Conservation (phyloP, 2,329 filamentous ascomycete species). For the Lachnellula hyalina region DNA sequence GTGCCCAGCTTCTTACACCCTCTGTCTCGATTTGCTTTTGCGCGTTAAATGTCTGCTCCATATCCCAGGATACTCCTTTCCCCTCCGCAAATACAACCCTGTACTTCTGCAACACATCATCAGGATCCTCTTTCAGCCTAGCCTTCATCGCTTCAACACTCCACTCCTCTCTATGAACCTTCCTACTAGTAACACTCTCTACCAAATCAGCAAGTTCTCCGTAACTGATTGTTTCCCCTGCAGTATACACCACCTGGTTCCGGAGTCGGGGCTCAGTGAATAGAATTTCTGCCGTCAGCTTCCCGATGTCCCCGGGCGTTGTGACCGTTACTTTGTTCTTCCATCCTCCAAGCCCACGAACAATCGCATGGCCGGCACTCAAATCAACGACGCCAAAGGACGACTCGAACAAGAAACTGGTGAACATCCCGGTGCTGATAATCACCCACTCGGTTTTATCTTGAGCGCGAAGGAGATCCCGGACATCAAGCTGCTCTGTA, state of each 20-base stretch:
- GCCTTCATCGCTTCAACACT: constrained; percentile 38
- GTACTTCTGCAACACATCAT: constrained; percentile 52
- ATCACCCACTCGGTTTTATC: constrained; percentile 52
- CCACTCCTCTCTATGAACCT: constrained; percentile 47
- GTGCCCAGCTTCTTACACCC: constrained; percentile 36
- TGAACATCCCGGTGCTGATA: constrained; percentile 65
- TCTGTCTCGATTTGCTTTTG: constrained; percentile 41
- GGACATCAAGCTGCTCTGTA: constrained; percentile 52
- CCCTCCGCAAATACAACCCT: constrained; percentile 55
- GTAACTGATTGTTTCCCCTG: constrained; percentile 60
- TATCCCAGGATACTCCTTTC: constrained; percentile 54
- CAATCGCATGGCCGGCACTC: constrained; percentile 40
- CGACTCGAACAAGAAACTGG: constrained; percentile 60
- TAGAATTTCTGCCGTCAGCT: constrained; percentile 51
- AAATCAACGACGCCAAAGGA: constrained; percentile 59
- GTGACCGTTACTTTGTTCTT: constrained; percentile 59
- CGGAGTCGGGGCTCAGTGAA: constrained; percentile 34
- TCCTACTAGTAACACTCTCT: constrained; percentile 37
- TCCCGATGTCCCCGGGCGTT: constrained; percentile 58
- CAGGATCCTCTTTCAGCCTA: constrained; percentile 43
- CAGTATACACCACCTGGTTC: constrained; percentile 47
- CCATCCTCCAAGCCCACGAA: constrained; percentile 56
- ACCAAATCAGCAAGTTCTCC: constrained; percentile 33
- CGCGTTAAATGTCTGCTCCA: constrained; percentile 47
- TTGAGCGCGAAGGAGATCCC: constrained; percentile 46